phyloP scores from a whole-genome alignment of 2,329 filamentous ascomycete species.

The Alternaria conjuncta region DNA sequence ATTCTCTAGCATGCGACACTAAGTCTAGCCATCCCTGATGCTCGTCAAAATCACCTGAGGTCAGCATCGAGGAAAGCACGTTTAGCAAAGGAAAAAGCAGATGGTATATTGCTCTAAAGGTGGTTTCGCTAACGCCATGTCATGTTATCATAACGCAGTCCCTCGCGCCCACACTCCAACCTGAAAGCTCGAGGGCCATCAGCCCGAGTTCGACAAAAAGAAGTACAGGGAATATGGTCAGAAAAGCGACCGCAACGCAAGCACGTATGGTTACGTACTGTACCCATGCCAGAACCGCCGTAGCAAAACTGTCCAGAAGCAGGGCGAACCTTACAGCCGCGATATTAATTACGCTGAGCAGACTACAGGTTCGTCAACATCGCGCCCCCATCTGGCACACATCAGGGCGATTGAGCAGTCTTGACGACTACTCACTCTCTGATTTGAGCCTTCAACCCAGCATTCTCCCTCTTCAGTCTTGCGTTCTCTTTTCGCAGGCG shows the following conservation, averaged over 20 bases:
- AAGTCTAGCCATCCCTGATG: not conserved
- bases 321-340: not conserved
- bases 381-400: not conserved
- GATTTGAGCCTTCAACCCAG: conserved; percentile 64
- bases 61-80: not conserved
- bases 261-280: conserved; percentile 14
- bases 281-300: conserved; percentile 4
- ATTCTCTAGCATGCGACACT: not conserved
- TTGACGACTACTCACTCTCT: conserved; percentile 48
- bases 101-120: conserved; percentile 28
- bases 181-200: not conserved
- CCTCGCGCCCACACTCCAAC: not conserved
- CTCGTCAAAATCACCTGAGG: not conserved
- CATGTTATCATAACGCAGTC: conserved; percentile 12
- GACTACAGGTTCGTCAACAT: conserved; percentile 10
- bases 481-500: conserved; percentile 85
- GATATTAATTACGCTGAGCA: not conserved
- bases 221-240: not conserved
- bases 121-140: conserved; percentile 13
- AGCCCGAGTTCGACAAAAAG: not conserved
- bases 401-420: conserved; percentile 3
- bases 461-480: conserved; percentile 80
- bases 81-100: conserved; percentile 14
- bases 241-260: conserved; percentile 6
- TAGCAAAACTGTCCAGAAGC: not conserved